Base-by-base conservation (phyloP, 768 basidiomycete genomes). In the Pleurotus ostreatus region DNA sequence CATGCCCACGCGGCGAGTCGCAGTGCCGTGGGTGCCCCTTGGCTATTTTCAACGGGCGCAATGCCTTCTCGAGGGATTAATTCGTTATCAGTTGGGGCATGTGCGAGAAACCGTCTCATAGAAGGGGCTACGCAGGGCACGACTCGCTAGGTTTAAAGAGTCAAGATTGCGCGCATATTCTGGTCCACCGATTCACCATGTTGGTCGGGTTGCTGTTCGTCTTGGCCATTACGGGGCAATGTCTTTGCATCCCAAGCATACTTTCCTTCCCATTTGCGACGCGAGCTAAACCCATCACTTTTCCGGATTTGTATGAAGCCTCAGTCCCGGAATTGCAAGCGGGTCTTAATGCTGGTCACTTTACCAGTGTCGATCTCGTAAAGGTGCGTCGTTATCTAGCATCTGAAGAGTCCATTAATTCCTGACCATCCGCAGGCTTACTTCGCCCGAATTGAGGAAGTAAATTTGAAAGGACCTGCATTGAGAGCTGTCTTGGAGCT, bases 381-480 rank as follows among this genome's bases (percentile, higher is more conserved):
- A 82, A 83, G 70, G 85, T 82, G 56, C 18, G 51, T 7, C 5
- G 1, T 5, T 20, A 26, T 15, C 30, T 23, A 26, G 23, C 26
- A 12, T 20, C 9, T 26, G 11, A 11, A 34, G 30, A 34, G 11
- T 34, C 30, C 0, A 11, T 34, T 11, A 9, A 34, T 34, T 1
- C 9, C 30, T 2, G 11, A 11, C 11, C 9, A 11, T 34, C 3
- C 30, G 23, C 12, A 87, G 85, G 83, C 84, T 2, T 88, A 88
- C 64, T 73, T 87, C 59, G 78, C 80, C 12, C 76, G 86, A 2
- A 86, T 87, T 25, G 81, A 85, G 3, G 81, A 88, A 63, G 86
- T 88, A 13, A 87, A 88, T 61, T 60, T 79, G 12, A 71, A 81
- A 55, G 84, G 85, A 1, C 80, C 84, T 12, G 68, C 68, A 43